Evolutionary conservation across 768 basidiomycete species (phyloP), one percentile per base, ranked within the genome.

Genomic region (Leccinum pellstonianum): DNA sequence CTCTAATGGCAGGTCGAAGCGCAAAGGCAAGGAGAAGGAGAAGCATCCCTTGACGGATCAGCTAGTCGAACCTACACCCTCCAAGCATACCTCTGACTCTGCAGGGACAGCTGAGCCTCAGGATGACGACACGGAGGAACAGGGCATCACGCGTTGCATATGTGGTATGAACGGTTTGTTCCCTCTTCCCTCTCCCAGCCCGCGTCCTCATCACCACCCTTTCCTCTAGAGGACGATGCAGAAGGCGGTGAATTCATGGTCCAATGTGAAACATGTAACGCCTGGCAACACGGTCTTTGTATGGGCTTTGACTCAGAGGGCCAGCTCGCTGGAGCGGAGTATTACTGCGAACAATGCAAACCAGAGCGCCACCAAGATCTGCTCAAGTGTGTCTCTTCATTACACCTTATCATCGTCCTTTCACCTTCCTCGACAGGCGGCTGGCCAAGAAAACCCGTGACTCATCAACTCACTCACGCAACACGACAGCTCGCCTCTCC

Each of bases 271-370:
- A 87, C 81, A 48, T 99, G 96, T 79, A 91, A 95, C 69, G 93
- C 92, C 57, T 99, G 96, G 96, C 96, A 99, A 76, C 96, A 99
- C 72, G 95, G 95, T 3, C 81, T 87, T 10, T 99, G 97, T 77
- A 93, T 99, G 86, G 96, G 95, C 46, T 91, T 91, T 73, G 86
- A 91, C 64, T 83, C 84, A 35, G 87, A 90, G 69, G 86, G 86
- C 67, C 81, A 85, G 66, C 81, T 90, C 37, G 86, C 85, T n/a
- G 86, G 84, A 69, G 84, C 84, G 63, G 88, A 93, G 73, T 98
- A 98, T 74, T 95, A 88, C 67, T 99, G 97, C 76, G 97, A 99
- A 75, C 77, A 84, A 64, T 99, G 97, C 76, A 84, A 85, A 65
- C 95, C 97, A 10, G 91, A 93, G 56, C 77, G 91, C 54, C 95